phyloP scores from a whole-genome alignment of 257 asterid genomes.

The Solanum chiquidenum region DNA sequence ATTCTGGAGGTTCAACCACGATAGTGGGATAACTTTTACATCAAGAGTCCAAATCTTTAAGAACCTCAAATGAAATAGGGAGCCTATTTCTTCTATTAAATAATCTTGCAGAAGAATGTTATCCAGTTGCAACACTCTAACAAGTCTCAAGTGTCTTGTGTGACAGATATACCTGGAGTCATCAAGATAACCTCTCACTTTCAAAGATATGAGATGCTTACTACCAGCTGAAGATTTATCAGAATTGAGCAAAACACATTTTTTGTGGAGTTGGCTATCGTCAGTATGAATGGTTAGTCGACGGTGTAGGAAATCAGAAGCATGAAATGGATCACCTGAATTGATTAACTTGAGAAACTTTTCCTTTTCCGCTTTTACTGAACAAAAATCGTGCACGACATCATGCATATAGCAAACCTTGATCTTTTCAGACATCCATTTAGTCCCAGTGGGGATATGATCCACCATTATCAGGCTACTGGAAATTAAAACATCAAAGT shows the following conservation, averaged over 20 bases:
- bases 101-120: background rate
- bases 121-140: constrained; percentile 12
- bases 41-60: background rate
- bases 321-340: background rate
- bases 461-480: constrained; percentile 8
- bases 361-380: constrained; percentile 6
- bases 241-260: background rate
- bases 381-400: constrained; percentile 1
- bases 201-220: background rate
- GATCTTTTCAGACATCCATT: too few relatives aligned
- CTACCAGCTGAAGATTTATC: background rate
- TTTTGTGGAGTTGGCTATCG: background rate
- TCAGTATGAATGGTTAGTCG: background rate
- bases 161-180: background rate
- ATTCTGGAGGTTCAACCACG: background rate
- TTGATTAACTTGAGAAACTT: background rate
- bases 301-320: background rate
- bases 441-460: too few relatives aligned
- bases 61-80: background rate
- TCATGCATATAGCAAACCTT: constrained; percentile 8
- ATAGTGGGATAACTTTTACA: background rate
- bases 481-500: constrained; percentile 5
- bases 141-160: background rate
- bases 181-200: background rate
- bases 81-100: background rate